Conservation (phyloP, 306 rosid genomes). For the Lablab purpureus region DNA sequence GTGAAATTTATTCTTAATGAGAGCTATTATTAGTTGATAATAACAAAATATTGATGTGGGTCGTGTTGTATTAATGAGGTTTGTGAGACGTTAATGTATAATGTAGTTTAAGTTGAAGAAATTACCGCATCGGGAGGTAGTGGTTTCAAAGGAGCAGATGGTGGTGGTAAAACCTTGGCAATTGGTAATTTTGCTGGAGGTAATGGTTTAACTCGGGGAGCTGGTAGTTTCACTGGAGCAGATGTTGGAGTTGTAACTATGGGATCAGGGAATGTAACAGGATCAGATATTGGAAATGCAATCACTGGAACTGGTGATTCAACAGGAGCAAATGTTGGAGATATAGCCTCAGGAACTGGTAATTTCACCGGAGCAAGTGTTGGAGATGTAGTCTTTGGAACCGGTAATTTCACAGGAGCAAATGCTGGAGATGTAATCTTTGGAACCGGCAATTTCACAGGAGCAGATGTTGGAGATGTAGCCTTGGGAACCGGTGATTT, state of each 20-base stretch:
- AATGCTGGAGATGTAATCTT: too few species aligned
- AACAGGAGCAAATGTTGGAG: background rate
- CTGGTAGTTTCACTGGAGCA: slow-evolving; percentile 31
- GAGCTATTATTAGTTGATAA: background rate
- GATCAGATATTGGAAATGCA: slow-evolving; percentile 2
- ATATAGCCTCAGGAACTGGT: too few species aligned
- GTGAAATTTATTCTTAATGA: background rate
- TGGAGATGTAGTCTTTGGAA: background rate
- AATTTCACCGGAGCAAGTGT: background rate
- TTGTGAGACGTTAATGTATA: background rate
- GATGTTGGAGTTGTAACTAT: background rate
- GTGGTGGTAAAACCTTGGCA: slow-evolving; percentile 33
- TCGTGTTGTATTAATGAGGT: background rate
- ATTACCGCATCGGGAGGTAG: slow-evolving; percentile 58
- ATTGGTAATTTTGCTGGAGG: slow-evolving; percentile 34
- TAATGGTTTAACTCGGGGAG: background rate
- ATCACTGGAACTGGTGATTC: background rate
- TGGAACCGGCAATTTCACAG: too few species aligned
- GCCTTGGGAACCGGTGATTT: too few species aligned
- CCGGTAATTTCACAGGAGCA: slow-evolving; percentile 10
- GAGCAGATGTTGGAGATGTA: too few species aligned
- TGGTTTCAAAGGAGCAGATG: slow-evolving; percentile 27
- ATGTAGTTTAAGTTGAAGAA: background rate
- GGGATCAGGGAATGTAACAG: background rate
- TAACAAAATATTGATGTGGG: background rate